Conservation (phyloP, 2,329 filamentous ascomycete genomes). For the Pseudogymnoascus destructans region DNA sequence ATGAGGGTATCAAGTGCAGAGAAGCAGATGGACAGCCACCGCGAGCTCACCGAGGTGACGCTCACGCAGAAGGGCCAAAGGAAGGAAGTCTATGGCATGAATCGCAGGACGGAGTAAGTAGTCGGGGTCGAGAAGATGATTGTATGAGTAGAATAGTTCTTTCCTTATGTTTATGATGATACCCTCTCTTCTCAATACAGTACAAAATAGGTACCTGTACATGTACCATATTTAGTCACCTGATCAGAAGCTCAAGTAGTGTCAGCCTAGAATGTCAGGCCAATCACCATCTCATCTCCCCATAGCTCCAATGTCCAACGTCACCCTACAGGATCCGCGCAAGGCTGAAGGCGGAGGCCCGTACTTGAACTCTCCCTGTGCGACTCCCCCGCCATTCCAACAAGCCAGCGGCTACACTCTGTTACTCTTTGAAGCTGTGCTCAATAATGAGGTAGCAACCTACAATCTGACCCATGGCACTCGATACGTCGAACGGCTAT, state of each 20-base stretch:
- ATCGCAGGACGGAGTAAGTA: not conserved
- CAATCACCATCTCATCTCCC: not conserved
- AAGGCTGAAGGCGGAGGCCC: slow-evolving; percentile 4
- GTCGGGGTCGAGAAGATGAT: not conserved
- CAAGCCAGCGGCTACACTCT: not conserved
- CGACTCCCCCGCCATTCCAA: not conserved
- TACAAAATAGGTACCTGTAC: not conserved
- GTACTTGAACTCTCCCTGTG: not conserved
- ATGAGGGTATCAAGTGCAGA: not conserved
- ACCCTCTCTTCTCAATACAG: slow-evolving; percentile 4
- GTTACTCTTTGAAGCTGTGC: not conserved
- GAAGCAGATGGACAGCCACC: not conserved
- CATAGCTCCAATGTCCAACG: slow-evolving; percentile 5
- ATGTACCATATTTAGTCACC: not conserved
- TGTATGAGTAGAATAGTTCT: slow-evolving; percentile 5
- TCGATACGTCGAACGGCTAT: slow-evolving; percentile 61
- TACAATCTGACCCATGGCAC: slow-evolving; percentile 42
- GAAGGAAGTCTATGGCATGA: not conserved
- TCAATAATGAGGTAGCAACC: slow-evolving; percentile 6
- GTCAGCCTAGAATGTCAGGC: not conserved
- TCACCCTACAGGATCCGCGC: slow-evolving; percentile 7
- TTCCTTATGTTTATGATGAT: not conserved
- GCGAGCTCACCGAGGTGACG: not conserved
- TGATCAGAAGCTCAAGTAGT: not conserved
- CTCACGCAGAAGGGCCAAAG: not conserved